These are phyloP conservation scores for Panicum hallii DNA, from an alignment of 202 grass and related monocot genomes.

Conservation along the genomic window DNA sequence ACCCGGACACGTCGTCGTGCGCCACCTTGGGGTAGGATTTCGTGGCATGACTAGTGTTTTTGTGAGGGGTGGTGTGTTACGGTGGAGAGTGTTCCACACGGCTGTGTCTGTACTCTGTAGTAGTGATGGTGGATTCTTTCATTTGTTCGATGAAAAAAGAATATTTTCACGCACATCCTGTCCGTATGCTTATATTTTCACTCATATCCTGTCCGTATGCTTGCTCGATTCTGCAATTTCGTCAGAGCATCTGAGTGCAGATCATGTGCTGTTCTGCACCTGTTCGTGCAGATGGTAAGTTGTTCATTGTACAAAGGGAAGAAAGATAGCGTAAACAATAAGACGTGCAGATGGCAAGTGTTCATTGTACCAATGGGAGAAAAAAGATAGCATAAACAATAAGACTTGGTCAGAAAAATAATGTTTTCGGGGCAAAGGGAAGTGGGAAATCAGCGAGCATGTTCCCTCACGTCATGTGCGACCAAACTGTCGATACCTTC, in stretches of 20 bases:
- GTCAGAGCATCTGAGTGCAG: too few relatives aligned
- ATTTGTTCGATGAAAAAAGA: conserved; percentile 83
- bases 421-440: not conserved
- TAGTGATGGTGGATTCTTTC: conserved; percentile 67
- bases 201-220: not conserved
- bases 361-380: not conserved
- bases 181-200: not conserved
- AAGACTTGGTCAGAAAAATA: conserved; percentile 23
- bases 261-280: conserved; percentile 4
- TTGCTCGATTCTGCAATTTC: not conserved
- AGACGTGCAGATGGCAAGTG: not conserved
- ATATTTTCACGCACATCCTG: not conserved
- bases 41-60: not conserved
- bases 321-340: conserved; percentile 16
- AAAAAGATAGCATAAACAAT: conserved; percentile 5
- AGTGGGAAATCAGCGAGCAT: conserved; percentile 32
- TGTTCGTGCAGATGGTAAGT: not conserved
- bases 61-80: not conserved
- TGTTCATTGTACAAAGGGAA: not conserved
- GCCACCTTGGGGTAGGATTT: conserved; percentile 70
- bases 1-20: conserved; percentile 81
- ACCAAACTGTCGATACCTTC: not conserved
- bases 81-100: conserved; percentile 44
- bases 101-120: conserved; percentile 29
- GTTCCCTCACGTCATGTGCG: conserved; percentile 1